Evolutionary conservation across 2,329 filamentous ascomycete genomes (phyloP).

Genomic region (Simplicillium aogashimaense): DNA sequence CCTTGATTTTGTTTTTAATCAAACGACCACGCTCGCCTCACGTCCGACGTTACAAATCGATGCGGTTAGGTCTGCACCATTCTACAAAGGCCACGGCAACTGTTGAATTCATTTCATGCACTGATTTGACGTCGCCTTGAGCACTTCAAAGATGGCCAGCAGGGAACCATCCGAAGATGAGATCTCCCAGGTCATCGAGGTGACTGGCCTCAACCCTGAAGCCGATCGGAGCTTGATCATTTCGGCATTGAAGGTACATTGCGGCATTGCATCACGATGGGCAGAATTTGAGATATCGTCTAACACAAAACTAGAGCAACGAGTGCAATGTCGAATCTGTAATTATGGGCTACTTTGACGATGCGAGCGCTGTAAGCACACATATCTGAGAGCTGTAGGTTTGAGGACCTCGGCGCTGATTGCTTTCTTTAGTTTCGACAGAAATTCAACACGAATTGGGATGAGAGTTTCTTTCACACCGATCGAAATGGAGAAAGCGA

Average conservation of each 20-base stretch:
- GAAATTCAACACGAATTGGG: slow-evolving; percentile 40
- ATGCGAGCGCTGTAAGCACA: slow-evolving; percentile 13
- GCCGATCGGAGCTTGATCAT: slow-evolving; percentile 29
- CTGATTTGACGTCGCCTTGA: too few species aligned
- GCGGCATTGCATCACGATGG: not conserved
- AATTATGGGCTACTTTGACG: slow-evolving; percentile 41
- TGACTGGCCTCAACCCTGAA: slow-evolving; percentile 22
- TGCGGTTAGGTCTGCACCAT: too few species aligned
- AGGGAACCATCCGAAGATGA: slow-evolving; percentile 25
- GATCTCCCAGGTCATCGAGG: slow-evolving; percentile 30
- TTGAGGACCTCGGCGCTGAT: slow-evolving; percentile 13
- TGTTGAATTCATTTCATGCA: not conserved
- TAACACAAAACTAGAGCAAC: slow-evolving; percentile 19
- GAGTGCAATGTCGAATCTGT: slow-evolving; percentile 37
- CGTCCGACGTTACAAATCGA: too few species aligned
- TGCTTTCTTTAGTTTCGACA: slow-evolving; percentile 27
- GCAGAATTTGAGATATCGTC: not conserved
- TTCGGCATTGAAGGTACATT: slow-evolving; percentile 29
- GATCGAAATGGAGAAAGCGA: slow-evolving; percentile 37
- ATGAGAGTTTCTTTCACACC: slow-evolving; percentile 41
- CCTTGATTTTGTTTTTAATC: too few species aligned
- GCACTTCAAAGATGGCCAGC: slow-evolving; percentile 16
- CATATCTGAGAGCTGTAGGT: slow-evolving; percentile 8
- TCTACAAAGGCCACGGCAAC: too few species aligned
- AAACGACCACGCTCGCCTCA: too few species aligned